Base-by-base conservation (phyloP, 2,329 filamentous ascomycete species). In the Neonectria punicea region DNA sequence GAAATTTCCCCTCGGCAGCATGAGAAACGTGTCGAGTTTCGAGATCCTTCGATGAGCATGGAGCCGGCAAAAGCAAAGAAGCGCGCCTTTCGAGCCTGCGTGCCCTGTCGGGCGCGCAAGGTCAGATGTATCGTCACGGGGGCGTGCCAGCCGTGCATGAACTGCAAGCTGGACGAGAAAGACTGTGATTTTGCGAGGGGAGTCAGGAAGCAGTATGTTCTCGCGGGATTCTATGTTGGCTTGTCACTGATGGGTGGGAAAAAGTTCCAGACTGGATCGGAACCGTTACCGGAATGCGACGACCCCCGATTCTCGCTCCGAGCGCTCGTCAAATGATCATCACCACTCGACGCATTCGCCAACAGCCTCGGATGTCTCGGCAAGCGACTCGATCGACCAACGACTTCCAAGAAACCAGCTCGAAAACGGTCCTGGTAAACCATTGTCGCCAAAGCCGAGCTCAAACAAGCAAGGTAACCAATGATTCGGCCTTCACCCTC, bases 41-140 rank as follows among this genome's bases (percentile, higher is more conserved):
- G 5, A 18, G 14, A 18, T 2, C 36, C 43, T 13, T 43, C 22
- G 20, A 20, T 30, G 10, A 53, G 9, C 16, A 68, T 73, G 67
- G 56, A 68, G 2, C 3, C 53, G 1, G 61, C 58, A 9, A 71
- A 73, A 43, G 9, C 61, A 0, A 70, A 71, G 28, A 74, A 72
- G 32, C 55, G 72, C 8, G 68, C 69, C 1, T 68, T 71, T 2
- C 57, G 71, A 4, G 72, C 72, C 5, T 74, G 72, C 14, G 66
- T 73, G 20, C 51, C 70, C 1, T 74, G 72, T 51, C 72, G 72
- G 3, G 46, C 65, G 4, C 60, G 72, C 41, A 74, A 74, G 34
- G 72, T 74, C 9, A 61, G 72, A 8, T 74, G 72, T 51, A 74
- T 74, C 25, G 69, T 74, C n/a, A 70, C 69, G 16, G 61, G 61